Conservation (phyloP, 1,284 basidiomycete species). For the Boletellus deceptivus region DNA sequence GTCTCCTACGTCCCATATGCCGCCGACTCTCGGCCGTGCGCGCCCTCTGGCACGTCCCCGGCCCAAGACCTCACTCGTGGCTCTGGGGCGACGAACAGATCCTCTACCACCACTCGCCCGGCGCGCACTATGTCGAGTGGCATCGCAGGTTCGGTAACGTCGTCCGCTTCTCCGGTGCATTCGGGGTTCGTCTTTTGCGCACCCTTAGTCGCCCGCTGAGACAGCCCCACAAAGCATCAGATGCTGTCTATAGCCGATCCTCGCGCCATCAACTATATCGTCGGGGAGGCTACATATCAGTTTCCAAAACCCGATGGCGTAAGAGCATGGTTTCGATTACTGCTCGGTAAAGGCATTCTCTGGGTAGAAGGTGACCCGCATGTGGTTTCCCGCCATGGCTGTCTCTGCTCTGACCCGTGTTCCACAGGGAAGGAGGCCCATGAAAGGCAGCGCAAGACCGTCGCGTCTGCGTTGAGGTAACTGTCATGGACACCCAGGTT, state of each 20-base stretch:
- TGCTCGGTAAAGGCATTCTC: slow-evolving; percentile 59
- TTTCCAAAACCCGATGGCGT: slow-evolving; percentile 61
- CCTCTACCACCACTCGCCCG: slow-evolving; percentile 48
- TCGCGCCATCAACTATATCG: slow-evolving; percentile 50
- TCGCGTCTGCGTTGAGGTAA: slow-evolving; percentile 57
- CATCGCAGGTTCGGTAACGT: slow-evolving; percentile 50
- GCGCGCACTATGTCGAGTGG: slow-evolving; percentile 49
- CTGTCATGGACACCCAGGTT: not conserved
- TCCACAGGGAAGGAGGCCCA: slow-evolving; percentile 49
- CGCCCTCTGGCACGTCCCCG: slow-evolving; percentile 44
- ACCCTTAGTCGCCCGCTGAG: slow-evolving; percentile 4
- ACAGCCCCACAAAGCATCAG: slow-evolving; percentile 41
- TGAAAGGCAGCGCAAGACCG: slow-evolving; percentile 47
- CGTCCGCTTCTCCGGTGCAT: slow-evolving; percentile 52
- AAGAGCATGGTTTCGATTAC: slow-evolving; percentile 56
- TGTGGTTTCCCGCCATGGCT: not conserved
- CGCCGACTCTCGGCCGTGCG: slow-evolving; percentile 29
- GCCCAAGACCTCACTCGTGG: slow-evolving; percentile 44
- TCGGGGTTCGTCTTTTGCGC: slow-evolving; percentile 40
- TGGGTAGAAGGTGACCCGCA: slow-evolving; percentile 53
- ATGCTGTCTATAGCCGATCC: slow-evolving; percentile 54
- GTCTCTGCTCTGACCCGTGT: not conserved
- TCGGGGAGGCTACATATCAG: slow-evolving; percentile 48
- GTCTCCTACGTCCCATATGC: slow-evolving; percentile 18
- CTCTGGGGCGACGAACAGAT: slow-evolving; percentile 60